Base-by-base conservation (phyloP, 2,329 filamentous ascomycete species). In the Pseudogymnoascus pannorum region DNA sequence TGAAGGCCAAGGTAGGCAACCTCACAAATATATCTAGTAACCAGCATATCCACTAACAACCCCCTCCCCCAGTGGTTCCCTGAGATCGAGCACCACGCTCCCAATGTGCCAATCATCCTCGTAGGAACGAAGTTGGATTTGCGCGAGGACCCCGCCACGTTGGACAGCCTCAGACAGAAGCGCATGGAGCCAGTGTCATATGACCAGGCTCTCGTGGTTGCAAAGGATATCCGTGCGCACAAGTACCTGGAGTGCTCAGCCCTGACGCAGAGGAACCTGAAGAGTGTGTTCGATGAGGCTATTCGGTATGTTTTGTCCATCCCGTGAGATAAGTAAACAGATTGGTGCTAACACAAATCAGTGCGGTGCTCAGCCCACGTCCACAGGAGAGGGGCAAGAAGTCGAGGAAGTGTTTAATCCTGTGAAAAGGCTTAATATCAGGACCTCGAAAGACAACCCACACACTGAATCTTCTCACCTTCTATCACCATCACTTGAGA, bases 241-340 rank as follows among this genome's bases (percentile, higher is more conserved):
- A 97, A 97, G 79, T 99, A 99, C 77, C 83, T 97, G 42, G 94
- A 99, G 78, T 99, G 94, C 79, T 97, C 94, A 59, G 94, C 94
- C 57, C 80, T 99, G 68, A 99, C 94, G 36, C 94, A 97, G 80
- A 83, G 93, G 72, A 97, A 97, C 76, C 77, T 99, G 69, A 99
- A 99, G 87, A 96, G 91, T 71, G 94, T 99, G 57, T 99, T 99
- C 73, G 94, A 99, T 73, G 93, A 97, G 78, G 94, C 94, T 33
- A 99, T 99, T 73, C 88, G 94, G 94, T 97, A 79, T 69, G 87
- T 77, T 38, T 6, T 57, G 4, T 18, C 16, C 18, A 18, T 29
- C 35, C 29, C 33, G 51, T 18, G 44, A n/a, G 22, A 33, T 36
- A 9, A 20, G 22, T 38, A 62, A 14, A 14, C 26, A 29, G 33